Base-by-base conservation (phyloP, 345 rosid species). In the Populus davidiana region DNA sequence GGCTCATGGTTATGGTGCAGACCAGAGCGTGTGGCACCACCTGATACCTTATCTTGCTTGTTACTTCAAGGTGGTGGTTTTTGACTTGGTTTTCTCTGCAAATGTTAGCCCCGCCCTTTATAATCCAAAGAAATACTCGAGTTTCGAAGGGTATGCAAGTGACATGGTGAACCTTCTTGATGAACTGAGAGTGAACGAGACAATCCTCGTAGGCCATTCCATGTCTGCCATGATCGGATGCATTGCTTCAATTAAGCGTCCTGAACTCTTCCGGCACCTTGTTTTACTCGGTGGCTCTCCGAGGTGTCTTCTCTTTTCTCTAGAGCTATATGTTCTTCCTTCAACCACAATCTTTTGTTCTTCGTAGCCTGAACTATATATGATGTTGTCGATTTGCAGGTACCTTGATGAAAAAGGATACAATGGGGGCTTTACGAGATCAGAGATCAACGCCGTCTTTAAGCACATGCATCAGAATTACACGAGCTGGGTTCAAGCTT, bases 171-270 rank as follows among this genome's bases (percentile, higher is more conserved):
- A 44, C 49, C 74, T 81, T 50, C 75, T 81, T 0, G 84, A 81
- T 17, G 75, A 64, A 50, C 62, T 85, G 11, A 66, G 77, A 14
- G 38, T 77, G 16, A 72, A 70, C 4, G 71, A 69, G 13, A 76
- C 81, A 47, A 75, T 81, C 18, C 81, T 76, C 39, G 7, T 86
- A n/a, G 88, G 84, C 27, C 88, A 85, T 74, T 85, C 88, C 33
- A 73, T 76, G 84, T 76, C 83, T 5, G 86, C 86, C 82, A 83
- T 85, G 86, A 77, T 83, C 71, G 86, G 88, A 10, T 21, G 79
- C 78, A 7, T 78, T 27, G 88, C 88, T 39, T 70, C 88, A 47
- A 50, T 70, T 1, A 12, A 68, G 6, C 74, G 86, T 36, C 86
- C 86, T 0, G 73, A 83, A 2, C 86, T 81, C 59, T 85, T 85